Conservation (phyloP, 352 stramenopile species). For the Globisporangium cystogenes region DNA sequence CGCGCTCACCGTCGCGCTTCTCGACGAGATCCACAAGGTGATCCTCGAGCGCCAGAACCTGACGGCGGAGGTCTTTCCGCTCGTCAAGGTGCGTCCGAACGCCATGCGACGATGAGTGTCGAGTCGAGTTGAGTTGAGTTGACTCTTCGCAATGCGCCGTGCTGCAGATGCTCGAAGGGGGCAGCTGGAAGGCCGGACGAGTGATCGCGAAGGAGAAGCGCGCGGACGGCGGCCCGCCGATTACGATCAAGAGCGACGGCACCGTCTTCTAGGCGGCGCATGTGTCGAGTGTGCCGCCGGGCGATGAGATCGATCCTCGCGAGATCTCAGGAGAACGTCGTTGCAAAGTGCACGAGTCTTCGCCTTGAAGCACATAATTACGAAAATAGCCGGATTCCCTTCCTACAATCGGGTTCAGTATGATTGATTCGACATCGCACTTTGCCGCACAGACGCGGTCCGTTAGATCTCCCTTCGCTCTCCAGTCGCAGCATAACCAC, state of each 20-base stretch:
- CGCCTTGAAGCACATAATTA: neutral
- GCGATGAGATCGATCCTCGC: too few species aligned
- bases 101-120: too few species aligned
- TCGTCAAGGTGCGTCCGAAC: conserved; percentile 61
- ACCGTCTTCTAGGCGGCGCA: conserved; percentile 79
- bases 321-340: too few species aligned
- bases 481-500: neutral
- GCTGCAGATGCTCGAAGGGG: conserved; percentile 75
- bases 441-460: neutral
- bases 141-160: neutral
- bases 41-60: conserved; percentile 62
- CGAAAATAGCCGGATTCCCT: neutral
- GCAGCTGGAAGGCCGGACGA: conserved; percentile 81
- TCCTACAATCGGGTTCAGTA: neutral
- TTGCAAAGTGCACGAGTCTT: too few species aligned
- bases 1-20: conserved; percentile 70
- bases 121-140: too few species aligned
- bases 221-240: conserved; percentile 60
- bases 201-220: conserved; percentile 78
- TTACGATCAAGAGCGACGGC: conserved; percentile 84
- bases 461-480: neutral
- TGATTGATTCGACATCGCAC: neutral
- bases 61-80: conserved; percentile 65
- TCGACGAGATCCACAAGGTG: conserved; percentile 71
- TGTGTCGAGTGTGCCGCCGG: too few species aligned